Evolutionary conservation across 2,329 filamentous ascomycete species (phyloP).

Genomic region (Fusarium illudens): DNA sequence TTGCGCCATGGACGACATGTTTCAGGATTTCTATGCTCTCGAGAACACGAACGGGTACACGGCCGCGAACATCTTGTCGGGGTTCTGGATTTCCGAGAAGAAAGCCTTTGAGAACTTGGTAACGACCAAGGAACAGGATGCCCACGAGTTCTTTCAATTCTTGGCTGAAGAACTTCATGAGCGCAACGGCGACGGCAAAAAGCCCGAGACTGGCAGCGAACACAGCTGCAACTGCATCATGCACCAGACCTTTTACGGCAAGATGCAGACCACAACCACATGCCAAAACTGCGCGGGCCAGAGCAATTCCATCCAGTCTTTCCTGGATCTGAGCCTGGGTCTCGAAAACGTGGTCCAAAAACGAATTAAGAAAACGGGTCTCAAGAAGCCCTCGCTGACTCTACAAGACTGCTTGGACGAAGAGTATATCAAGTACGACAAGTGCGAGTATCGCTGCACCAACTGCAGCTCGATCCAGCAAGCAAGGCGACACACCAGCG

Average conservation of each 20-base stretch:
- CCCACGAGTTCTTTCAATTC: constrained; percentile 97
- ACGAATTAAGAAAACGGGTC: constrained; percentile 62
- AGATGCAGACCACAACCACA: constrained; percentile 87
- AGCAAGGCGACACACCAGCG: constrained; percentile 83
- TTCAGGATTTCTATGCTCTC: constrained; percentile 73
- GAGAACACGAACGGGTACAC: constrained; percentile 91
- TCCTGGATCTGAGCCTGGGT: constrained; percentile 89
- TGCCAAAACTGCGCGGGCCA: constrained; percentile 87
- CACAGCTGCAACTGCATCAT: constrained; percentile 87
- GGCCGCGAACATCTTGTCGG: constrained; percentile 86
- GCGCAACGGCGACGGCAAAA: constrained; percentile 76
- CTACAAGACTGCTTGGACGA: constrained; percentile 81
- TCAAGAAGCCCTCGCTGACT: constrained; percentile 54
- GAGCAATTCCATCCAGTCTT: constrained; percentile 85
- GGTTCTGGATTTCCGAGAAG: constrained; percentile 87
- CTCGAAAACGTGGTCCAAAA: constrained; percentile 80
- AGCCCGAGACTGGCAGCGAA: constrained; percentile 65
- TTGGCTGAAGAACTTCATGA: constrained; percentile 90
- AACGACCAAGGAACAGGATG: constrained; percentile 94
- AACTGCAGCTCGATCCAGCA: constrained; percentile 81
- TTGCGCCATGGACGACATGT: constrained; percentile 78
- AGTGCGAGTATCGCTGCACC: constrained; percentile 87
- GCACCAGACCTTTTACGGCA: constrained; percentile 93
- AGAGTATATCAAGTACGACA: constrained; percentile 86
- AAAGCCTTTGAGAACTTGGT: constrained; percentile 77